Evolutionary conservation across 495 filamentous ascomycete genomes (phyloP), one percentile per base, ranked within the genome.

Genomic region (Aspergillus sparsus): DNA sequence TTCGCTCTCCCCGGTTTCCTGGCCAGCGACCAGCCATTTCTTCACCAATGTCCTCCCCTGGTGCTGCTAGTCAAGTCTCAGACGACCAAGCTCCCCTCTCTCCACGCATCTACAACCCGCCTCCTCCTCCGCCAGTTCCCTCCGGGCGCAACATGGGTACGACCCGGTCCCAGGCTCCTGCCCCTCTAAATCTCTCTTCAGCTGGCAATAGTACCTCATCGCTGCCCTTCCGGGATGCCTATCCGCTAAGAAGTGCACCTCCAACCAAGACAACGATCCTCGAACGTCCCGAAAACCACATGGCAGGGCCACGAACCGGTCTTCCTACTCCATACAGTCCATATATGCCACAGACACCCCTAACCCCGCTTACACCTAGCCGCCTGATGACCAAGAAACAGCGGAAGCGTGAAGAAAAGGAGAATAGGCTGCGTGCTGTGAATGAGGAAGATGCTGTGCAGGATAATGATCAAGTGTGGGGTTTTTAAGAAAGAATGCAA

Each of bases 331-430:
- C 93, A 6, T 96, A 97, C 71, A 88, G 84, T 55, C 90, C 93
- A 6, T 97, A 97, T 68, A 94, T 96, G 82, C 93, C 93, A 0
- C 93, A 89, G 68, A 91, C 89, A 2, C 92, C 93, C 0, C 80
- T 95, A 7, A 89, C 94, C 13, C 93, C 93, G 0, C 85, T 97
- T 57, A 95, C 92, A 33, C 92, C 93, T 1, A 85, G 86, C 47
- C 71, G 85, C 54, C 78, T 92, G 49, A 86, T 91, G 44, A 91
- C 86, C 10, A 86, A 83, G 71, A 82, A 83, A 60, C 90, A 97
- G 66, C 74, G 91, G 49, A 92, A 89, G 79, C 74, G 78, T 57
- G 68, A 70, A 56, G 72, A 74, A 55, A 70, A 69, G 47, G 72
- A 68, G 36, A 74, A 70, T 55, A 70, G 74, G n/a, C 63, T 78